Percentiles rank a stretch among this genome's conserved stretches.
phyloP scores from a whole-genome alignment of 257 asterid species.

The Penstemon newberryi region DNA sequence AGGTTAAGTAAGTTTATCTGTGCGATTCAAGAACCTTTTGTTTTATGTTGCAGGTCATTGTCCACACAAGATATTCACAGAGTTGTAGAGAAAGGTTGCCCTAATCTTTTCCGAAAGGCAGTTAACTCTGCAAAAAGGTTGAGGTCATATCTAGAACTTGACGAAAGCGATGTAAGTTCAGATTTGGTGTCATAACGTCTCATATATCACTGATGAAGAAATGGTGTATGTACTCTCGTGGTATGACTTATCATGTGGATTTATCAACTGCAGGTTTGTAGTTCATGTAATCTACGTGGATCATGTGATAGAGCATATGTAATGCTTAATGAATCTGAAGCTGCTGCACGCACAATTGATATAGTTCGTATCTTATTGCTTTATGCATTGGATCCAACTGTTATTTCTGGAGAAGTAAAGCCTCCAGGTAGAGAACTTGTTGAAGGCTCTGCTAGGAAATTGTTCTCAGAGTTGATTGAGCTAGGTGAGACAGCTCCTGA shows the following conservation, averaged over 20 bases:
- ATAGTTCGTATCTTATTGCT: slow-evolving; percentile 63
- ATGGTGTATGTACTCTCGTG: not conserved
- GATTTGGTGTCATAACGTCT: slow-evolving; percentile 2
- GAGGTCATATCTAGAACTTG: slow-evolving; percentile 71
- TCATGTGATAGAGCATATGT: slow-evolving; percentile 86
- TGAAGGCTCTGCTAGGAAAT: slow-evolving; percentile 72
- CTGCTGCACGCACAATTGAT: slow-evolving; percentile 77
- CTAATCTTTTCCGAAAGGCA: slow-evolving; percentile 67
- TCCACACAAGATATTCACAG: slow-evolving; percentile 61
- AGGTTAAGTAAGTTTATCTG: not conserved
- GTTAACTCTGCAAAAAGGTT: slow-evolving; percentile 89
- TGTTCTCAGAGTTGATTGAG: slow-evolving; percentile 67
- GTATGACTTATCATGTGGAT: slow-evolving; percentile 12
- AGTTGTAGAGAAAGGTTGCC: slow-evolving; percentile 81
- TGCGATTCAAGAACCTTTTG: slow-evolving; percentile 8
- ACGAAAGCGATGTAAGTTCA: slow-evolving; percentile 75
- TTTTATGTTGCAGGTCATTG: slow-evolving; percentile 57
- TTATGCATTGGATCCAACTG: slow-evolving; percentile 73
- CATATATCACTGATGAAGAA: slow-evolving; percentile 14
- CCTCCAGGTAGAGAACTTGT: slow-evolving; percentile 56
- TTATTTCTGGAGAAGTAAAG: slow-evolving; percentile 49
- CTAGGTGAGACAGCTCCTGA: slow-evolving; percentile 61
- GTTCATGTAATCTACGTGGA: slow-evolving; percentile 74
- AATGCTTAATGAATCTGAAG: slow-evolving; percentile 58
- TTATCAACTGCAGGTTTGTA: slow-evolving; percentile 62